Evolutionary conservation across 139 green algal genomes (phyloP).

Genomic region (Picochlorum sp.): DNA sequence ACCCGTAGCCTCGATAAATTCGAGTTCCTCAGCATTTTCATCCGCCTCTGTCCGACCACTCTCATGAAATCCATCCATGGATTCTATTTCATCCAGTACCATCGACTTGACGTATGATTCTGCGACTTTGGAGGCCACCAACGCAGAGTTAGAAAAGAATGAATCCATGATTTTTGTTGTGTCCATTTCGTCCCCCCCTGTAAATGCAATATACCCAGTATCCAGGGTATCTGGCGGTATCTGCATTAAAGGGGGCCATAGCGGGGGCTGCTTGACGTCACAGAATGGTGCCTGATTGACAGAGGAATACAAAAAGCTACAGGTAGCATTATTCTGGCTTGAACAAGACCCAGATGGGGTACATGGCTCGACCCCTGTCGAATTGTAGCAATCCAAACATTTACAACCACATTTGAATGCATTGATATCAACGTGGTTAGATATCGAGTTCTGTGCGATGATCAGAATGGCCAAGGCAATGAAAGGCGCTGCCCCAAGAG

Average conservation of each 20-base stretch:
- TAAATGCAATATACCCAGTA: not conserved
- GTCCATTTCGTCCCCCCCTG: slow-evolving; percentile 6
- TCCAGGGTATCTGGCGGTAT: not conserved
- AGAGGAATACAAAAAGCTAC: slow-evolving; percentile 44
- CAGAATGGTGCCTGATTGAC: slow-evolving; percentile 46
- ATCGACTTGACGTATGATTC: slow-evolving; percentile 24
- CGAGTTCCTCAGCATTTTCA: too few relatives aligned
- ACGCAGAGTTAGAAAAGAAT: slow-evolving; percentile 4
- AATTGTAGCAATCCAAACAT: slow-evolving; percentile 38
- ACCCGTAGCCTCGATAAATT: slow-evolving; percentile 24
- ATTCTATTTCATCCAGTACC: not conserved
- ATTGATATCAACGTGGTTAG: too few relatives aligned
- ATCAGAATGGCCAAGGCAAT: too few relatives aligned
- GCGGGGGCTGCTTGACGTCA: slow-evolving; percentile 32
- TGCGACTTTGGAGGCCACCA: slow-evolving; percentile 18
- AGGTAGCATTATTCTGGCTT: slow-evolving; percentile 33
- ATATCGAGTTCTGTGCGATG: too few relatives aligned
- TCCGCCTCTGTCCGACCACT: too few relatives aligned
- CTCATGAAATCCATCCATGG: too few relatives aligned
- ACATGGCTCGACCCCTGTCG: slow-evolving; percentile 35
- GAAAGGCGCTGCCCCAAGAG: too few relatives aligned
- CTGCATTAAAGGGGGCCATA: slow-evolving; percentile 48
- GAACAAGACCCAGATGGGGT: slow-evolving; percentile 49
- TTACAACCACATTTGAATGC: not conserved
- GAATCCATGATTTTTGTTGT: slow-evolving; percentile 21